Conservation (phyloP, 192 early-diverging fungal genomes). For the Linnemannia zychae region DNA sequence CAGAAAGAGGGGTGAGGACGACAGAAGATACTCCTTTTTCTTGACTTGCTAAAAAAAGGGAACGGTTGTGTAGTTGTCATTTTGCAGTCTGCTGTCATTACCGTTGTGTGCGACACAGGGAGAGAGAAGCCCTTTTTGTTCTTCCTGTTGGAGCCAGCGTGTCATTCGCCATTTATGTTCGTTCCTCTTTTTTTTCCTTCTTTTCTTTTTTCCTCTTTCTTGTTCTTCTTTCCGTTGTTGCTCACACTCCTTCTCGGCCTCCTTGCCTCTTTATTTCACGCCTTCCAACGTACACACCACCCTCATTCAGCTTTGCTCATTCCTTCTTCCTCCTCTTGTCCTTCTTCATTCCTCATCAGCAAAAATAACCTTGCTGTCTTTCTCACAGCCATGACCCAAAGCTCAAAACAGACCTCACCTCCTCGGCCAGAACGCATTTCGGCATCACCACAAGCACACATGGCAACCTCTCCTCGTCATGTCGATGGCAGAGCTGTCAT, state of each 20-base stretch:
- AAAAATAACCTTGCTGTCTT: background rate
- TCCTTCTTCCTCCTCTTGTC: background rate
- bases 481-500: slow-evolving; percentile 10
- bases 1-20: background rate
- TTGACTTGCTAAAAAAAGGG: background rate
- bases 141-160: background rate
- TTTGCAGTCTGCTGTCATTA: background rate
- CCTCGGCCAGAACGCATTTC: slow-evolving; percentile 16
- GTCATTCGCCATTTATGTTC: background rate
- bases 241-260: background rate
- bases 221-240: background rate
- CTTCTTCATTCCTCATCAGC: background rate
- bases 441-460: slow-evolving; percentile 26
- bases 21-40: slow-evolving; percentile 3
- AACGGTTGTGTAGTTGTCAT: background rate
- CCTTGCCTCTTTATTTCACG: background rate
- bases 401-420: slow-evolving; percentile 24
- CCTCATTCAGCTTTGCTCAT: too few species aligned
- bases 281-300: background rate
- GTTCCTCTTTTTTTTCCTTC: background rate
- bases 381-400: slow-evolving; percentile 26
- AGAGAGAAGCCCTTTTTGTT: background rate
- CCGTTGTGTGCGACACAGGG: background rate
- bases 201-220: slow-evolving; percentile 4
- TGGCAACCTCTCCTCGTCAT: slow-evolving; percentile 20